A percentile compares a stretch with the other conserved stretches of the same genome.
These are phyloP conservation scores for Fragaria nilgerrensis DNA, from an alignment of 306 rosid species.

Conservation along the genomic window DNA sequence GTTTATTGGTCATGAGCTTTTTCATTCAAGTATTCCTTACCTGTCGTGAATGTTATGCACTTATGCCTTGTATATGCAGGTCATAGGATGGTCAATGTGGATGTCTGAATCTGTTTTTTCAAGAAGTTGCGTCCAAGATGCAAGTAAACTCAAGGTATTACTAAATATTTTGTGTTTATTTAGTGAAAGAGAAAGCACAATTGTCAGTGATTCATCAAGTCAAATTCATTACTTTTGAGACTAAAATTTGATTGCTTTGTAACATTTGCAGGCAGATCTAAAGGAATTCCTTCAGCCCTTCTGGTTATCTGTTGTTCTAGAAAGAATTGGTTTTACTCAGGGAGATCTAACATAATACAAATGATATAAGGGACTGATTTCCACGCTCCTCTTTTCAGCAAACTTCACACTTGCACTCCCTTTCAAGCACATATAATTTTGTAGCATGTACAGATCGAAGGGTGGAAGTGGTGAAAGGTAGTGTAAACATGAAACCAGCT, in stretches of 20 bases:
- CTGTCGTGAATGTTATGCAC: conserved; percentile 1
- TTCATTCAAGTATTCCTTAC: not conserved
- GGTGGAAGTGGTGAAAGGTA: too few species aligned
- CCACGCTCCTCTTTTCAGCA: too few species aligned
- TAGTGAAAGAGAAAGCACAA: too few species aligned
- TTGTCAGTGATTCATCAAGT: not conserved
- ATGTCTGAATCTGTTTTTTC: conserved; percentile 62
- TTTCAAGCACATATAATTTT: too few species aligned
- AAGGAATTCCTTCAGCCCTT: conserved; percentile 78
- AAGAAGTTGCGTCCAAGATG: too few species aligned
- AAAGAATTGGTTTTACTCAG: conserved; percentile 85
- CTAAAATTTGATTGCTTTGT: conserved; percentile 24
- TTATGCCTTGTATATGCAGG: conserved; percentile 43
- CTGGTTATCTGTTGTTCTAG: conserved; percentile 90
- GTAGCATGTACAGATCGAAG: too few species aligned
- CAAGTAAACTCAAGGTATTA: too few species aligned
- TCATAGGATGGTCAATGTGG: conserved; percentile 97
- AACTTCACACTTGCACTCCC: too few species aligned
- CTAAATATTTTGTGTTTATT: too few species aligned
- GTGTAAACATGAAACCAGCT: too few species aligned
- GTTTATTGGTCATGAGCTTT: too few species aligned
- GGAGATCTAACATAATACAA: conserved; percentile 41
- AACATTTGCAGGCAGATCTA: conserved; percentile 62
- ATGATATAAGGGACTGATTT: too few species aligned
- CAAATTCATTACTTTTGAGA: not conserved